These are phyloP conservation scores for Sphagnum magellanicum DNA, from an alignment of 228 moss, liverwort and hornwort species.

Conservation along the genomic window DNA sequence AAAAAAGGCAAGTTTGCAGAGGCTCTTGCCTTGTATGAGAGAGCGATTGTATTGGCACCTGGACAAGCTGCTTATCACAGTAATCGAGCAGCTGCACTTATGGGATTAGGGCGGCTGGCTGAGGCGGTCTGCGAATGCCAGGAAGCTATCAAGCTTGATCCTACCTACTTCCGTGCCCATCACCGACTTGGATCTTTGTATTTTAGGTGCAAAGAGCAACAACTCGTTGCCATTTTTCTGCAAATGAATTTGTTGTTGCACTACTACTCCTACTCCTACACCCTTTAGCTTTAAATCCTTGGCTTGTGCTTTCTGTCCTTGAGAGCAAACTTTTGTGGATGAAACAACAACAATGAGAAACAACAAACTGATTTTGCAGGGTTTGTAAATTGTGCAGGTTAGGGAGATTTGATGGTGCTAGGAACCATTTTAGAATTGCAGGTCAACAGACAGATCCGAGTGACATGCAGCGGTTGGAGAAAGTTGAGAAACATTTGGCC, in stretches of 20 bases:
- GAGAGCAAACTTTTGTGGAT: too few species aligned
- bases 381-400: conserved; percentile 20
- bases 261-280: background rate
- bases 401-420: conserved; percentile 67
- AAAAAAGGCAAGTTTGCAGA: conserved; percentile 80
- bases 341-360: too few species aligned
- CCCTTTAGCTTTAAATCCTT: background rate
- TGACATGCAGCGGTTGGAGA: conserved; percentile 61
- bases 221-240: background rate
- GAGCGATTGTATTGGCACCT: conserved; percentile 69
- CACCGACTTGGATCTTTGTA: conserved; percentile 63
- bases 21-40: conserved; percentile 73
- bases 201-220: conserved; percentile 27
- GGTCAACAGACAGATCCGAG: conserved; percentile 50
- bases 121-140: conserved; percentile 88
- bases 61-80: conserved; percentile 72
- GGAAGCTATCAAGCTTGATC: conserved; percentile 66
- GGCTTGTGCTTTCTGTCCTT: too few species aligned
- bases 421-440: conserved; percentile 61
- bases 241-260: too few species aligned
- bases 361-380: too few species aligned
- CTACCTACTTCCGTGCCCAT: conserved; percentile 64
- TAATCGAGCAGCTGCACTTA: conserved; percentile 85
- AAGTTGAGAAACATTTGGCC: conserved; percentile 68
- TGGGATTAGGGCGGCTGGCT: conserved; percentile 61